phyloP scores from a whole-genome alignment of 1,284 basidiomycete genomes.

The Ustilago curta region DNA sequence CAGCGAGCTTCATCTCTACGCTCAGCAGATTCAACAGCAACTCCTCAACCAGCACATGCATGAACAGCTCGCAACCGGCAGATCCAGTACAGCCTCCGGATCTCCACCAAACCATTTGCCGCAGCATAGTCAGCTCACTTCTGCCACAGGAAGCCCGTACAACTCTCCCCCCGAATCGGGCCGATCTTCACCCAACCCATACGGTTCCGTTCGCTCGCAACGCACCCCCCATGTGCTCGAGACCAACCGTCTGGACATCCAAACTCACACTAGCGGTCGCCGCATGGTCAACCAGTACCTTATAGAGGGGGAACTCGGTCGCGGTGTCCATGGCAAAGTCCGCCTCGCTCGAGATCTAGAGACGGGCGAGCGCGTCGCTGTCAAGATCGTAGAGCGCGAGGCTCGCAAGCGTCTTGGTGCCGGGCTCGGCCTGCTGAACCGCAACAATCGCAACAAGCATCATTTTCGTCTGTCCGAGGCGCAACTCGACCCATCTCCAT shows the following conservation, averaged over 20 bases:
- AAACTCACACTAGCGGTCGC: slow-evolving; percentile 63
- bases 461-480: slow-evolving; percentile 6
- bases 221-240: slow-evolving; percentile 55
- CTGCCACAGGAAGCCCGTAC: slow-evolving; percentile 26
- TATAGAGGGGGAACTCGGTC: slow-evolving; percentile 66
- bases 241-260: slow-evolving; percentile 60
- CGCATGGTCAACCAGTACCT: slow-evolving; percentile 69
- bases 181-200: slow-evolving; percentile 35
- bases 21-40: slow-evolving; percentile 47
- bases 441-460: slow-evolving; percentile 33
- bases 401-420: slow-evolving; percentile 61
- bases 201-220: slow-evolving; percentile 24
- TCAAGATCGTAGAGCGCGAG: slow-evolving; percentile 68
- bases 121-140: slow-evolving; percentile 13
- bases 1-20: slow-evolving; percentile 42
- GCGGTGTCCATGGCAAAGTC: slow-evolving; percentile 67
- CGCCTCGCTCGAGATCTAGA: slow-evolving; percentile 63
- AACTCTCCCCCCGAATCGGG: slow-evolving; percentile 48
- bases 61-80: slow-evolving; percentile 18
- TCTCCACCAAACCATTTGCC: slow-evolving; percentile 9
- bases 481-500: slow-evolving; percentile 11
- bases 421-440: slow-evolving; percentile 32
- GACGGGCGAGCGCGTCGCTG: slow-evolving; percentile 63
- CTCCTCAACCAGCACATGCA: slow-evolving; percentile 44
- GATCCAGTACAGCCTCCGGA: neutral